Evolutionary conservation across 129 eudicot genomes (phyloP), one percentile per base, ranked within the genome.

Genomic region (Tagetes erecta): DNA sequence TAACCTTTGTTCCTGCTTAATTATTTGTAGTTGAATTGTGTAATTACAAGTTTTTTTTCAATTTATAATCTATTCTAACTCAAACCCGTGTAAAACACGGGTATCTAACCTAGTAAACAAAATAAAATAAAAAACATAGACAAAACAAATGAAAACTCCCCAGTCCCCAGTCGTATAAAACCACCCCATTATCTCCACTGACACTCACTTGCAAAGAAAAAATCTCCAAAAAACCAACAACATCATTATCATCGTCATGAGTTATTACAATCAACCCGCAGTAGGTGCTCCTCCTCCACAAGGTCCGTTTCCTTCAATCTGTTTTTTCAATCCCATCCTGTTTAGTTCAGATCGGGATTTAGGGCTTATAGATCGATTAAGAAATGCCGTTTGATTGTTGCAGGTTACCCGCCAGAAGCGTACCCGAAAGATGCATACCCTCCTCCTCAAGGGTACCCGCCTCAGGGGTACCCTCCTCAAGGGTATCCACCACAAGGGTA

Each of bases 201-300:
- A 9, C 62, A 33, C 60, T 14, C 70, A 59, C 50, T 20, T 30
- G 0, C 79, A 65, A 3, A 3, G 63, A 47, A 56, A 60, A 6
- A 31, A 38, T 9, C 30, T 42, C 52, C 62, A 49, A 65, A 9
- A 8, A 30, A 20, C 27, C 68, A 50, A 1, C 63, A 70, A 31
- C 56, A 75, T 7, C 31, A 52, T 13, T 30, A 33, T 1, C 44
- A 60, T 5, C 67, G 36, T 38, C 87, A 91, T 91, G 97, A 92
- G 96, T 82, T 87, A 92, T 39, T 87, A 87, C 89, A 85, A 87
- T 68, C 97, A 92, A 76, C 89, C 97, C 11, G 94, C 93, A 3
- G 94, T 87, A 4, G 97, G 96, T 47, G 87, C 84, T 14, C 96
- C 97, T 41, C 93, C 97, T 20, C 88, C 95, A 6, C 97, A 88